A percentile compares a stretch with the other conserved stretches of the same genome.
These are phyloP conservation scores for Didymella exigua DNA, from an alignment of 2,329 filamentous ascomycete genomes.

Conservation along the genomic window DNA sequence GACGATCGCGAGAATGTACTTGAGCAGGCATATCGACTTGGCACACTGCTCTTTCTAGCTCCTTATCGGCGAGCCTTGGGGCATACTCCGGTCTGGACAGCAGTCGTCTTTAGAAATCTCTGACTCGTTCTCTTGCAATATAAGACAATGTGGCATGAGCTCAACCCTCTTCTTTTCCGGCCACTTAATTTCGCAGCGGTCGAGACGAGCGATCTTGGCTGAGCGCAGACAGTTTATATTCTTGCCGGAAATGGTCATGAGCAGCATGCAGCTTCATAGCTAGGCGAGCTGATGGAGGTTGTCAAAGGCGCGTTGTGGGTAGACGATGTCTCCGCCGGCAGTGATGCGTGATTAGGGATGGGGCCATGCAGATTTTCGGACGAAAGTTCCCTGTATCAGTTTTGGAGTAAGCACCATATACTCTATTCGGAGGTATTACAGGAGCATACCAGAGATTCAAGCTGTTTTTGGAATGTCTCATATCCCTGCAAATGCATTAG, in stretches of 20 bases:
- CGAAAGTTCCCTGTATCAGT: conserved; percentile 2
- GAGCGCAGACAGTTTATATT: conserved; percentile 36
- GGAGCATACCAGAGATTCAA: neutral
- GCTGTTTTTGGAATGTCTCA: neutral
- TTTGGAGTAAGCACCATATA: neutral
- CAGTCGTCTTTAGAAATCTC: conserved; percentile 29
- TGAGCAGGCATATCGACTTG: conserved; percentile 40
- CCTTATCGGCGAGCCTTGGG: conserved; percentile 37
- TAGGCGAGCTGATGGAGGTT: conserved; percentile 34
- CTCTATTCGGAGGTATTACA: neutral
- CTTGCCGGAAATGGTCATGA: conserved; percentile 36
- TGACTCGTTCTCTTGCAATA: conserved; percentile 27
- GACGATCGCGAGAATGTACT: conserved; percentile 24
- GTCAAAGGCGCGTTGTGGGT: conserved; percentile 41
- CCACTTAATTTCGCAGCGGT: conserved; percentile 35
- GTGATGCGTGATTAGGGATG: conserved; percentile 32
- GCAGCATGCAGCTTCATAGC: conserved; percentile 23
- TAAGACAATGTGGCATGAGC: conserved; percentile 35
- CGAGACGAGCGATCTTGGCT: conserved; percentile 28
- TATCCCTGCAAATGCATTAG: conserved; percentile 1
- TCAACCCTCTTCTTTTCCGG: conserved; percentile 38
- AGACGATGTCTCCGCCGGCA: conserved; percentile 32
- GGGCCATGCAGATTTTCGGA: conserved; percentile 32
- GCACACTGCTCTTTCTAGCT: conserved; percentile 36
- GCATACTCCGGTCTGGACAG: conserved; percentile 34